Conservation (phyloP, 2,329 filamentous ascomycete species). For the Truncatella angustata region DNA sequence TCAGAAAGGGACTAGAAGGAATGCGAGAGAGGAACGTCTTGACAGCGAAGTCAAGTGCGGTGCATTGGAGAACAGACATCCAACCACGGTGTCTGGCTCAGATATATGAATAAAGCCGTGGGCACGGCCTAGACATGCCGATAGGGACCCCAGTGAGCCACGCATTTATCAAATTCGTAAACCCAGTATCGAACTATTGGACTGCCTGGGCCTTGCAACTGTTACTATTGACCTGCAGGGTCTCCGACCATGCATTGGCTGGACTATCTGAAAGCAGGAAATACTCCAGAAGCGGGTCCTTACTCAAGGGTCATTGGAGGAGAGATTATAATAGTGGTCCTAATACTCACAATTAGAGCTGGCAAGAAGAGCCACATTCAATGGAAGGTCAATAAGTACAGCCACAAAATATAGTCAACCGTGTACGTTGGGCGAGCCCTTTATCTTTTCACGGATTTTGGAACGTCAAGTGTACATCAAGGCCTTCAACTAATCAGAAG, state of each 20-base stretch:
- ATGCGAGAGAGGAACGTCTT: neutral
- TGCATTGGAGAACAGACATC: conserved; percentile 1
- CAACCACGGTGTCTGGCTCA: conserved; percentile 1
- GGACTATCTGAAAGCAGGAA: neutral
- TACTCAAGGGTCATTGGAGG: neutral
- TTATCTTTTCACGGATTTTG: no score
- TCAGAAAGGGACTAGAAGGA: neutral
- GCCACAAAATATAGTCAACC: no score
- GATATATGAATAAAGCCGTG: conserved; percentile 1
- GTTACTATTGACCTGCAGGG: neutral
- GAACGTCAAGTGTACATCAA: no score
- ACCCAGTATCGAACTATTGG: neutral
- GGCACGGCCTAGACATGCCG: neutral
- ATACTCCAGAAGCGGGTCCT: neutral
- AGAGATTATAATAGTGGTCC: neutral
- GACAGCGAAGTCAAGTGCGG: neutral
- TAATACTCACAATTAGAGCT: neutral
- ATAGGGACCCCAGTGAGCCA: neutral
- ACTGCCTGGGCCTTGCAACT: neutral
- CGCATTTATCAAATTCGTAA: neutral
- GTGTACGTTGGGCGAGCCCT: no score
- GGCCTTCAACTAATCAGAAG: no score
- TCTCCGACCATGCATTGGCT: neutral
- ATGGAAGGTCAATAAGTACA: no score
- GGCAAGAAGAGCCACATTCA: no score